Conservation (phyloP, 805 yeast species). For the Ogataea populi-albae region DNA sequence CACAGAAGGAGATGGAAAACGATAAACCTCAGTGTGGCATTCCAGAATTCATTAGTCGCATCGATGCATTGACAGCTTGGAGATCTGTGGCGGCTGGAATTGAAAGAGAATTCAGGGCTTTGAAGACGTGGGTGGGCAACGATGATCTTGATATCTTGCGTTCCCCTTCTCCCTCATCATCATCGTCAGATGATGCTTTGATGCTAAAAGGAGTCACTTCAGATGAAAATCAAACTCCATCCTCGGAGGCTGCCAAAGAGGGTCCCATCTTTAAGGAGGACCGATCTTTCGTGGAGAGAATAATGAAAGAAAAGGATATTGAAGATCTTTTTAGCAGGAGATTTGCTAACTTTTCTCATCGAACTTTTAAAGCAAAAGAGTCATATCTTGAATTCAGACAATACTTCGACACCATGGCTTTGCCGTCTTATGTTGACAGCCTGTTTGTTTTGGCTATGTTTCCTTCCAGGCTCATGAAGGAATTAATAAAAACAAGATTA, state of each 20-base stretch:
- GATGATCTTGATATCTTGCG: conserved; percentile 65
- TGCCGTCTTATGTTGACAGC: conserved; percentile 69
- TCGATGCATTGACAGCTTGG: conserved; percentile 86
- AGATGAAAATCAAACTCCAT: conserved; percentile 7
- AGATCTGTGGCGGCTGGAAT: conserved; percentile 69
- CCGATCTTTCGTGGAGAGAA: conserved; percentile 74
- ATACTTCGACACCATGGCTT: conserved; percentile 60
- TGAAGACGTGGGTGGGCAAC: conserved; percentile 82
- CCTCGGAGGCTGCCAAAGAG: conserved; percentile 11
- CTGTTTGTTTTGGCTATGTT: conserved; percentile 66
- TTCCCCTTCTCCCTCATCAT: conserved; percentile 16
- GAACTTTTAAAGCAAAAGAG: conserved; percentile 78
- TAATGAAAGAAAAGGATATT: conserved; percentile 77
- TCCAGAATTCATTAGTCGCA: conserved; percentile 58
- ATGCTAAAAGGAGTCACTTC: conserved; percentile 2
- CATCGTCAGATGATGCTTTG: conserved; percentile 5
- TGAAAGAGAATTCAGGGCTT: conserved; percentile 53
- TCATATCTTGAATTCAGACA: conserved; percentile 62
- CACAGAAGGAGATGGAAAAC: conserved; percentile 68
- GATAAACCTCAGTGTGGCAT: conserved; percentile 73
- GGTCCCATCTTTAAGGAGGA: conserved; percentile 52
- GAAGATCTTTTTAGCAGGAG: conserved; percentile 68
- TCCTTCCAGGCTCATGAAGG: conserved; percentile 78
- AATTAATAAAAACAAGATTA: conserved; percentile 69
- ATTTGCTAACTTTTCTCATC: conserved; percentile 67